A percentile compares a stretch with the other conserved stretches of the same genome.
These are phyloP conservation scores for Linum lewisii DNA, from an alignment of 345 rosid genomes.

Conservation along the genomic window DNA sequence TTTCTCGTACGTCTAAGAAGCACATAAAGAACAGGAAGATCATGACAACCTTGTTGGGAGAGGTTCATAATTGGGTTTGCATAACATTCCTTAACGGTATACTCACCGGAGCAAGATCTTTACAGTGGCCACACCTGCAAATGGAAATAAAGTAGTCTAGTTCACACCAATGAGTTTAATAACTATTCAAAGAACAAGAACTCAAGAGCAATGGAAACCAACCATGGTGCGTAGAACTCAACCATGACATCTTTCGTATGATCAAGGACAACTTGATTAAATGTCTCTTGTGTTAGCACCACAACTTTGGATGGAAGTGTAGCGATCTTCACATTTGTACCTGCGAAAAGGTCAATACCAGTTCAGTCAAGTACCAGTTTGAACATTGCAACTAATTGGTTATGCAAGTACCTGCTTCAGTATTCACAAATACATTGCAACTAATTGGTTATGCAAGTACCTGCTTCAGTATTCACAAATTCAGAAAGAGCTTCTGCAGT, in stretches of 20 bases:
- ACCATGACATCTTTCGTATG: constrained; percentile 83
- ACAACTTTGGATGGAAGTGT: constrained; percentile 59
- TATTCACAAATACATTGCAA: constrained; percentile 34
- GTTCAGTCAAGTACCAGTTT: constrained; percentile 70
- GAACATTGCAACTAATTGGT: not conserved
- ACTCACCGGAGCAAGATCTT: constrained; percentile 91
- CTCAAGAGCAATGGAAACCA: constrained; percentile 8
- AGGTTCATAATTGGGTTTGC: too few relatives aligned
- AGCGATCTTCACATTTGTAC: constrained; percentile 85
- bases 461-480: constrained; percentile 91
- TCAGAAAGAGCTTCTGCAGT: constrained; percentile 76
- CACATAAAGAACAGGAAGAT: not conserved
- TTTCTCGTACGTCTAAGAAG: constrained; percentile 64
- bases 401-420: not conserved
- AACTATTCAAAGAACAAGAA: too few relatives aligned
- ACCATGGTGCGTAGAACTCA: constrained; percentile 99
- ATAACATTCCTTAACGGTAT: not conserved
- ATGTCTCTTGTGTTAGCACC: constrained; percentile 69
- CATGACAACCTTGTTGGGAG: not conserved
- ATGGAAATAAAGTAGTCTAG: constrained; percentile 20
- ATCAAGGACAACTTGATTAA: constrained; percentile 74
- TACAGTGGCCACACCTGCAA: constrained; percentile 99
- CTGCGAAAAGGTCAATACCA: too few relatives aligned
- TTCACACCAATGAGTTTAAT: not conserved
- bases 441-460: constrained; percentile 20